Evolutionary conservation across 306 rosid species (phyloP), one percentile per base, ranked within the genome.

Genomic region (Prunus armeniaca): DNA sequence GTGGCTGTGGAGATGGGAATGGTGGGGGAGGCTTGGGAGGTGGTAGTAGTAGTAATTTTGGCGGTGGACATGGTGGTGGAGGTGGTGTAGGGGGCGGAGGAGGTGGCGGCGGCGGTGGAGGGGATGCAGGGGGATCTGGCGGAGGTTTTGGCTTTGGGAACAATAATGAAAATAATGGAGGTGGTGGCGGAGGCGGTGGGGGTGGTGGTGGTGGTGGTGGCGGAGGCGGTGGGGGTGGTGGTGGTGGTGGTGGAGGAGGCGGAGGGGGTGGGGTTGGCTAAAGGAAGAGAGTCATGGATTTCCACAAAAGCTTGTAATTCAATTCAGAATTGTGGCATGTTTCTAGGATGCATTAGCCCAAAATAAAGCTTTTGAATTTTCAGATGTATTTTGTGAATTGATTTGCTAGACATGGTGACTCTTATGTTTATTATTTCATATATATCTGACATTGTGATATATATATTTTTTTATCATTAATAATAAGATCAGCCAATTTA

Each of bases 111-210:
- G 56, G 60, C 5, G 73, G 57, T 2, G 57, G 46, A 28, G 62
- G 62, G 18, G 62, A 32, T 17, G 19, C 2, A 2, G 74, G 74
- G 11, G 47, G 74, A 27, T 69, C 51, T 18, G n/a, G 50, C 5
- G 51, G 47, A 63, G 65, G 69, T 34, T 67, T 41, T 28, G 75
- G 57, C 12, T 71, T 50, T 3, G 63, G 80, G 47, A 58, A 19
- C 12, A 18, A 41, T 20, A 18, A 41, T 20, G 60, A 69, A 17
- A 38, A 14, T 0, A 12, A 49, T 2, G 27, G 80, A 4, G 65
- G 80, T 1, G 73, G 56, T 0, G 65, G 41, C 0, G 56, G 66
- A 0, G 46, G 67, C 0, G 67, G 74, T 0, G 73, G 67, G 0
- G 65, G 65, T 0, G 72, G 72, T 0, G 65, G 71, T 0, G 69